These are phyloP conservation scores for Raphanus hybrid DNA, from an alignment of 441 rosid species.

Conservation along the genomic window DNA sequence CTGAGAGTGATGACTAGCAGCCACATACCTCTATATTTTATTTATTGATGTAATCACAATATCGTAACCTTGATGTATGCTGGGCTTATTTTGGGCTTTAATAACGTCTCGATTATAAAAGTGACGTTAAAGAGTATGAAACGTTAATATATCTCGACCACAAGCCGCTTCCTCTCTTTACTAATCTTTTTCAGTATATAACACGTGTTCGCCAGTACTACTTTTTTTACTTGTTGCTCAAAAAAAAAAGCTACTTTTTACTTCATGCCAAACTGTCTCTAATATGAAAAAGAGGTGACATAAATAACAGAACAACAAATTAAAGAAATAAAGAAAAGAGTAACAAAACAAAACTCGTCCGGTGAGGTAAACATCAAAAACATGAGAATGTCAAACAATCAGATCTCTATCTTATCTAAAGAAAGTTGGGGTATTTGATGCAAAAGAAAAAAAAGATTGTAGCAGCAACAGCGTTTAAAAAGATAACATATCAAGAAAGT, in stretches of 20 bases:
- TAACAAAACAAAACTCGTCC: background rate
- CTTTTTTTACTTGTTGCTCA: too few species aligned
- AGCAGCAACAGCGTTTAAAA: background rate
- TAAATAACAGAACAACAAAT: background rate
- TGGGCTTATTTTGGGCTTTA: conserved; percentile 14
- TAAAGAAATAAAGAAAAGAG: background rate
- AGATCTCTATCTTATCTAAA: conserved; percentile 6
- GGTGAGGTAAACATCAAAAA: background rate
- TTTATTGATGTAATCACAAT: background rate
- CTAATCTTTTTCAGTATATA: background rate
- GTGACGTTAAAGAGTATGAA: too few species aligned
- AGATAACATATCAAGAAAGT: background rate
- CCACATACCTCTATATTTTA: conserved; percentile 5
- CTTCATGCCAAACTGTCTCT: background rate
- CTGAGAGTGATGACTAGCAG: conserved; percentile 14
- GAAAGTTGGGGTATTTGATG: background rate
- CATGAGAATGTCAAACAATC: conserved; percentile 5
- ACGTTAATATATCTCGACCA: too few species aligned
- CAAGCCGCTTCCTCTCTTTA: too few species aligned
- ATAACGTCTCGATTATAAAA: too few species aligned
- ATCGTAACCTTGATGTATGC: background rate
- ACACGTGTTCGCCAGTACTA: background rate
- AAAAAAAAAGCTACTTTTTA: background rate
- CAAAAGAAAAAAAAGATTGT: background rate
- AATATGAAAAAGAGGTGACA: background rate